These are phyloP conservation scores for Pichia phayaonensis DNA, from an alignment of 805 yeast species.

Conservation along the genomic window DNA sequence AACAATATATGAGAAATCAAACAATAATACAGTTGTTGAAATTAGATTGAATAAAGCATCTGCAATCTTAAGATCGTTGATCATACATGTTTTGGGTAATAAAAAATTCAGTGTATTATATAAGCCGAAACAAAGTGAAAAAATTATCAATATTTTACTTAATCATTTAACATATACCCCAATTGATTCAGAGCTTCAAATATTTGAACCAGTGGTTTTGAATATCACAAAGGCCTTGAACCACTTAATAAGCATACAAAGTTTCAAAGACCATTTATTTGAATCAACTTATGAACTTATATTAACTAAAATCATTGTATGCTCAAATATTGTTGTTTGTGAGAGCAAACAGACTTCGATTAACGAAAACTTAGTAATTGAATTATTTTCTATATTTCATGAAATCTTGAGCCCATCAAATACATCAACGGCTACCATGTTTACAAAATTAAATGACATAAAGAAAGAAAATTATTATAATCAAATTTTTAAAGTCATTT, in stretches of 20 bases:
- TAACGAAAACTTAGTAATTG: slow-evolving; percentile 18
- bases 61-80: slow-evolving; percentile 14
- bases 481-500: slow-evolving; percentile 12
- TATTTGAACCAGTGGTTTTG: slow-evolving; percentile 26
- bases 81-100: slow-evolving; percentile 10
- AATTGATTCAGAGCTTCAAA: neutral
- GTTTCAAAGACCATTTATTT: slow-evolving; percentile 22
- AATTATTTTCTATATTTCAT: slow-evolving; percentile 13
- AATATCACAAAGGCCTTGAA: slow-evolving; percentile 25
- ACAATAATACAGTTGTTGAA: slow-evolving; percentile 17
- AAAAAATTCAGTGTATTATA: slow-evolving; percentile 13
- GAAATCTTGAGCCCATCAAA: slow-evolving; percentile 16
- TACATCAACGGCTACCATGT: slow-evolving; percentile 8
- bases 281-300: slow-evolving; percentile 14
- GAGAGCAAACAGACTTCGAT: slow-evolving; percentile 1
- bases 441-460: neutral
- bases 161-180: slow-evolving; percentile 14
- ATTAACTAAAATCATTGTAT: slow-evolving; percentile 11
- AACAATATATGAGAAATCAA: slow-evolving; percentile 17
- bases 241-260: slow-evolving; percentile 18
- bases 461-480: slow-evolving; percentile 10
- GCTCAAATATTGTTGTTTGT: slow-evolving; percentile 12
- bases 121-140: slow-evolving; percentile 24
- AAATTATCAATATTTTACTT: slow-evolving; percentile 15
- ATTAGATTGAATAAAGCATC: slow-evolving; percentile 20